Percentiles rank a stretch among this genome's conserved stretches.
These are phyloP conservation scores for Pholiota molesta DNA, from an alignment of 768 basidiomycete genomes.

Conservation along the genomic window DNA sequence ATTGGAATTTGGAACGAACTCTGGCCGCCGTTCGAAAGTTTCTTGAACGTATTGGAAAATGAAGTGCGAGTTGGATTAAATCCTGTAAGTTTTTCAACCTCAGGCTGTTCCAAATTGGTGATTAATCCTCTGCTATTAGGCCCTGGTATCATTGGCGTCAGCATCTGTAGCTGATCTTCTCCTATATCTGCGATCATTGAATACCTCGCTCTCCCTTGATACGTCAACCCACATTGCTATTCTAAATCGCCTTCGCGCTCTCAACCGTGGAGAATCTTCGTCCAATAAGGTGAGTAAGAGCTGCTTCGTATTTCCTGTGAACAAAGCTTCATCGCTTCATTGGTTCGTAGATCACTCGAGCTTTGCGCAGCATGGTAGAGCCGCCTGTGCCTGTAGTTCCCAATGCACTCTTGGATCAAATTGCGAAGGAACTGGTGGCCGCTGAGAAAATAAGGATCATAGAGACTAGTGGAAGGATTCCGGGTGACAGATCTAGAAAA, in stretches of 20 bases:
- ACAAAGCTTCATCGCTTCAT: neutral
- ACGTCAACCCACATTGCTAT: conserved; percentile 51
- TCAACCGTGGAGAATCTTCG: conserved; percentile 50
- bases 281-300: conserved; percentile 47
- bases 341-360: conserved; percentile 51
- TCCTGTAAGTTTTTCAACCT: conserved; percentile 33
- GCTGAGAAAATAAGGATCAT: conserved; percentile 68
- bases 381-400: conserved; percentile 47
- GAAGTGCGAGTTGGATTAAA: conserved; percentile 46
- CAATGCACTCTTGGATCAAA: conserved; percentile 56
- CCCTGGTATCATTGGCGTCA: conserved; percentile 54
- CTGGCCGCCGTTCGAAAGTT: conserved; percentile 69
- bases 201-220: conserved; percentile 55
- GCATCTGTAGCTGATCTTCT: conserved; percentile 69
- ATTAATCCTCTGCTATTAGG: conserved; percentile 35
- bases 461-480: conserved; percentile 37
- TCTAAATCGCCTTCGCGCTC: conserved; percentile 51
- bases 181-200: conserved; percentile 60
- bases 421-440: conserved; percentile 64
- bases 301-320: neutral
- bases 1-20: conserved; percentile 72
- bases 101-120: neutral
- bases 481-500: conserved; percentile 20
- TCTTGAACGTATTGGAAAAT: conserved; percentile 51
- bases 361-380: conserved; percentile 54